phyloP scores from a whole-genome alignment of 441 rosid genomes.

The Syzygium syzygioides region DNA sequence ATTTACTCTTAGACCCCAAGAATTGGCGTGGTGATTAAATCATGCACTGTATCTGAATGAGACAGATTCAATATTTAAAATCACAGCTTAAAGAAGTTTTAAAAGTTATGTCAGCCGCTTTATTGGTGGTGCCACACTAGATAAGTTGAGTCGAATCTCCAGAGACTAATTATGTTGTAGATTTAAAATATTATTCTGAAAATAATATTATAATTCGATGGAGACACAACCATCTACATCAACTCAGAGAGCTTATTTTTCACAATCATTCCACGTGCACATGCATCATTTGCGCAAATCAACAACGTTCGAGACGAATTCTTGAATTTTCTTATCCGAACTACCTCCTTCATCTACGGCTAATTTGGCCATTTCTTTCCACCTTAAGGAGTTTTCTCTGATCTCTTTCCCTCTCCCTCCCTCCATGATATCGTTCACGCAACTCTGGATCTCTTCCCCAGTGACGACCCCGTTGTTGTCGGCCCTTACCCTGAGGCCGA shows the following conservation, averaged over 20 bases:
- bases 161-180: not conserved
- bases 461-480: slow-evolving; percentile 10
- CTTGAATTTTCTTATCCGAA: slow-evolving; percentile 22
- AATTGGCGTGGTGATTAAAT: not conserved
- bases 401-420: slow-evolving; percentile 18
- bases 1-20: not conserved
- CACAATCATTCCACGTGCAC: not conserved
- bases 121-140: not conserved
- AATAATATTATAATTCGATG: not conserved
- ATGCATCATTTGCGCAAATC: not conserved
- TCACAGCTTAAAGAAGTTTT: not conserved
- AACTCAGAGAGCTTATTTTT: not conserved
- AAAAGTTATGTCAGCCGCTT: not conserved
- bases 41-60: not conserved
- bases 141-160: not conserved
- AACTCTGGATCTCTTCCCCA: slow-evolving; percentile 30
- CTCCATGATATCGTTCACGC: slow-evolving; percentile 24
- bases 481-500: slow-evolving; percentile 32
- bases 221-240: not conserved
- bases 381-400: slow-evolving; percentile 27
- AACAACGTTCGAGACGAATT: slow-evolving; percentile 14
- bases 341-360: slow-evolving; percentile 38
- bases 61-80: not conserved
- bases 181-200: not conserved
- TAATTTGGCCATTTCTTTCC: slow-evolving; percentile 22